Conservation (phyloP, 2,329 filamentous ascomycete species). For the Zelopaecilomyces penicillatus region DNA sequence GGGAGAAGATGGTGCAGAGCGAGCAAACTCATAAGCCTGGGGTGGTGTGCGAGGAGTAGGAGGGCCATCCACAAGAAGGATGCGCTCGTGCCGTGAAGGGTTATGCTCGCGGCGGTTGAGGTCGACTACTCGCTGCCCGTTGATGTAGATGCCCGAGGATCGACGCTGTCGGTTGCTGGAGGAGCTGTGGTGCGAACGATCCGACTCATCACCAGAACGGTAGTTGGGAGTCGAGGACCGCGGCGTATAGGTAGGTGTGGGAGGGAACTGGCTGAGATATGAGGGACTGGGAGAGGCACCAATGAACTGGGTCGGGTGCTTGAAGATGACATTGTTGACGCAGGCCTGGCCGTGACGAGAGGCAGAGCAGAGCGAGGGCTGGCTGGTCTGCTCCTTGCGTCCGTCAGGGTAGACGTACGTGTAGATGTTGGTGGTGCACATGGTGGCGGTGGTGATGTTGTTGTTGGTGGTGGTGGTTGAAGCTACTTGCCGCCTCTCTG, state of each 20-base stretch:
- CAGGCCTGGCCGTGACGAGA: constrained; percentile 35
- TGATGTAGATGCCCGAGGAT: constrained; percentile 29
- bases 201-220: constrained; percentile 30
- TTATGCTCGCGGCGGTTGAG: constrained; percentile 22
- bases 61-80: constrained; percentile 36
- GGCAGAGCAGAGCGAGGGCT: constrained; percentile 29
- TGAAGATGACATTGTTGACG: constrained; percentile 30
- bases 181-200: constrained; percentile 25
- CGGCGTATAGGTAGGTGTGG: constrained; percentile 29
- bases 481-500: no score
- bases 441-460: constrained; percentile 24
- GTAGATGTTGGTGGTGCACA: constrained; percentile 43
- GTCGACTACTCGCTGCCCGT: constrained; percentile 27
- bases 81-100: constrained; percentile 30
- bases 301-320: constrained; percentile 32
- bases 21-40: constrained; percentile 29
- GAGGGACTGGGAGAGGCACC: constrained; percentile 23
- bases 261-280: constrained; percentile 28
- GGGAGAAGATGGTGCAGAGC: constrained; percentile 34
- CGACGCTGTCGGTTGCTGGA: constrained; percentile 23
- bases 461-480: background rate
- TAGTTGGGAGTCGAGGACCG: constrained; percentile 23
- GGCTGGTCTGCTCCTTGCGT: constrained; percentile 23
- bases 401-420: constrained; percentile 40
- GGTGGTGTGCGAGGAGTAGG: constrained; percentile 39